Percentiles rank a stretch among this genome's conserved stretches.
These are phyloP conservation scores for Hypoxylon lienhwacheense DNA, from an alignment of 495 filamentous ascomycete genomes.

Conservation along the genomic window DNA sequence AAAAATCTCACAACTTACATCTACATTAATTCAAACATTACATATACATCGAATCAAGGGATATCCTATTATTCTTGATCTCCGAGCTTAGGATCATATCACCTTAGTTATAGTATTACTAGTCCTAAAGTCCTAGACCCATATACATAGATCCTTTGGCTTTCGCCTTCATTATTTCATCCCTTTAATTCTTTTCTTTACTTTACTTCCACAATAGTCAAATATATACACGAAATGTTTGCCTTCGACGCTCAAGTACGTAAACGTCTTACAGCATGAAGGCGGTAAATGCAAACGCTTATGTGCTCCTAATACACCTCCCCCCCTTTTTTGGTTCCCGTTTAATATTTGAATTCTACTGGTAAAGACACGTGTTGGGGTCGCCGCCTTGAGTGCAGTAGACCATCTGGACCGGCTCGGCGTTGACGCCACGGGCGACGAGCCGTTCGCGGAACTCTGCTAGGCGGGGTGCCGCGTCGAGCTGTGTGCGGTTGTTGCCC, in stretches of 20 bases:
- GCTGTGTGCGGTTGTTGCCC: conserved; percentile 65
- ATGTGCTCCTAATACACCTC: not conserved
- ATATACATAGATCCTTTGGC: conserved; percentile 3
- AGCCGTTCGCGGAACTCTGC: conserved; percentile 72
- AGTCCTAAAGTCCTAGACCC: too few relatives aligned
- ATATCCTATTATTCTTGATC: too few relatives aligned
- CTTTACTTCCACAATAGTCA: too few relatives aligned
- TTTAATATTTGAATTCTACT: conserved; percentile 3
- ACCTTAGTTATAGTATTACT: too few relatives aligned
- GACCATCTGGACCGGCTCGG: conserved; percentile 58
- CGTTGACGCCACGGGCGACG: conserved; percentile 63
- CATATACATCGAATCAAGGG: too few relatives aligned
- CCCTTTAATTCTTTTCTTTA: not conserved
- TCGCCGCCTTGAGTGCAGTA: conserved; percentile 54
- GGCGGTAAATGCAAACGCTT: not conserved
- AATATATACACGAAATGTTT: conserved; percentile 25
- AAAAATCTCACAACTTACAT: too few relatives aligned
- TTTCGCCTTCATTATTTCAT: not conserved
- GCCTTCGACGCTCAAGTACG: not conserved
- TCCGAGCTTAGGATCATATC: too few relatives aligned
- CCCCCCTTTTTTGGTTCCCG: not conserved
- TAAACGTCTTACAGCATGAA: not conserved
- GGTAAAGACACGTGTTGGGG: conserved; percentile 39
- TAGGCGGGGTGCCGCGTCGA: conserved; percentile 65
- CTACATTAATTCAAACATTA: too few relatives aligned